phyloP scores from a whole-genome alignment of 495 filamentous ascomycete species.

The Hyaloscypha hepaticicola region DNA sequence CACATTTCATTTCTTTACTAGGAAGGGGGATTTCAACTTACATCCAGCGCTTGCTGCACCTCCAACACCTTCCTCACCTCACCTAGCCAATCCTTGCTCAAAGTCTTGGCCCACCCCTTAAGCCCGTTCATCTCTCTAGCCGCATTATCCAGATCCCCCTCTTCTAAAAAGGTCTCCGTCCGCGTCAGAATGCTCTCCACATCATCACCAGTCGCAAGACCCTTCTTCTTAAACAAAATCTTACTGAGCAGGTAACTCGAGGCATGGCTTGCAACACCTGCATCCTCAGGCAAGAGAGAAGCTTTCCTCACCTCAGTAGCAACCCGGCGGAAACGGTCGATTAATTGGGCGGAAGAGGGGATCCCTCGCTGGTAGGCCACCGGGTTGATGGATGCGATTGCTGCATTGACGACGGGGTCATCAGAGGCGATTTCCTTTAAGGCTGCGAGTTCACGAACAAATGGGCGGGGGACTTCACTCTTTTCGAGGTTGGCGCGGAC shows the following conservation, averaged over 20 bases:
- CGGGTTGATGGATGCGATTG: constrained; percentile 92
- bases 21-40: constrained; percentile 46
- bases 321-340: constrained; percentile 96
- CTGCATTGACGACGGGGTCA: constrained; percentile 81
- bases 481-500: constrained; percentile 79
- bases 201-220: constrained; percentile 81
- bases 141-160: constrained; percentile 86
- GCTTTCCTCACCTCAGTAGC: constrained; percentile 92
- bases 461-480: constrained; percentile 71
- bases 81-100: constrained; percentile 88
- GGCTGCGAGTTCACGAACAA: constrained; percentile 86
- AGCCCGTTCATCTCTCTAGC: constrained; percentile 93
- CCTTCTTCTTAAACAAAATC: constrained; percentile 89
- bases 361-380: constrained; percentile 91
- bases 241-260: constrained; percentile 85
- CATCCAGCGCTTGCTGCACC: constrained; percentile 93
- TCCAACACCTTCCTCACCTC: constrained; percentile 89
- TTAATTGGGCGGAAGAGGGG: constrained; percentile 74
- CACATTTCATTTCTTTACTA: not conserved
- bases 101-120: constrained; percentile 87
- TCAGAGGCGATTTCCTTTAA: constrained; percentile 86
- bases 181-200: constrained; percentile 90
- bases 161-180: constrained; percentile 84
- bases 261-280: constrained; percentile 90
- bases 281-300: constrained; percentile 83